Conservation (phyloP, 495 filamentous ascomycete genomes). For the Penicillium tannophilum region DNA sequence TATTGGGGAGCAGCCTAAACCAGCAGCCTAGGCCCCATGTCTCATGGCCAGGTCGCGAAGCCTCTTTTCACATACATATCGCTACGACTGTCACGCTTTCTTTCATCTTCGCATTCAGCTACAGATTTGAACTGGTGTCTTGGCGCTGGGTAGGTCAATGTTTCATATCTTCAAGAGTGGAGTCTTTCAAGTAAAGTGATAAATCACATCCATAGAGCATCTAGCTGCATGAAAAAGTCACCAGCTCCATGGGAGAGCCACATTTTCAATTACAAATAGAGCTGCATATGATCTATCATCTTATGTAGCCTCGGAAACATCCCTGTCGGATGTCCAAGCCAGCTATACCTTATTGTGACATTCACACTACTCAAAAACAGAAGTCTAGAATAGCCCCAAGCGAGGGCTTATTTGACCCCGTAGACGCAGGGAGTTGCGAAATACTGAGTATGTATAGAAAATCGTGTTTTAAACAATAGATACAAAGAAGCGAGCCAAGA, state of each 20-base stretch:
- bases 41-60: neutral
- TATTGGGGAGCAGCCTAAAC: slow-evolving; percentile 43
- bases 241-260: neutral
- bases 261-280: neutral
- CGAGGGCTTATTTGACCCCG: neutral
- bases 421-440: neutral
- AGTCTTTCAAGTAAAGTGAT: neutral
- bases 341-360: neutral
- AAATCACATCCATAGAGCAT: neutral
- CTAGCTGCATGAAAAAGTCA: neutral
- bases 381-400: neutral
- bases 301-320: neutral
- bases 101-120: neutral
- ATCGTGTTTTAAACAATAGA: slow-evolving; percentile 11
- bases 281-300: neutral
- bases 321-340: neutral
- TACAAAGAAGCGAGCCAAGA: slow-evolving; percentile 19
- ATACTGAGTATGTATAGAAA: neutral
- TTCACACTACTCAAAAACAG: neutral
- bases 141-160: slow-evolving; percentile 19
- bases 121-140: slow-evolving; percentile 3
- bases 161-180: neutral
- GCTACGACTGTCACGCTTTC: slow-evolving; percentile 25
- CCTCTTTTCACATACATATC: slow-evolving; percentile 12
- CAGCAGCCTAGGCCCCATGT: slow-evolving; percentile 11